Percentiles rank a stretch among this genome's conserved stretches.
Evolutionary conservation across 768 basidiomycete genomes (phyloP).

Genomic region (Suillus hirtellus): DNA sequence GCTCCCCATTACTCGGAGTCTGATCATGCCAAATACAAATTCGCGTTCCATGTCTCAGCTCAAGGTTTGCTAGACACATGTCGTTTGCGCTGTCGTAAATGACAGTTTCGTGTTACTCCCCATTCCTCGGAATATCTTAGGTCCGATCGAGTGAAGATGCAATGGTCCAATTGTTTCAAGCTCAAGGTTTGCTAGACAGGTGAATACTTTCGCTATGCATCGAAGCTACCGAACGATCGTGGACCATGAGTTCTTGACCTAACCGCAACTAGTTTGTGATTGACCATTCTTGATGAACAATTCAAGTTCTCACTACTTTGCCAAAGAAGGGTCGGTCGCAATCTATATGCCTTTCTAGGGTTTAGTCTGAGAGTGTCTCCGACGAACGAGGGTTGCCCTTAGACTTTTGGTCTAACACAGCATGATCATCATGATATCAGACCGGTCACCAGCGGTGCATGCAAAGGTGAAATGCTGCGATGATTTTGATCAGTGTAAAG

Average conservation of each 20-base stretch:
- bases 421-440: neutral
- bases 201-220: neutral
- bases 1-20: neutral
- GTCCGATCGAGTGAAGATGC: neutral
- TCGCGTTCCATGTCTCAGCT: neutral
- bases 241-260: neutral
- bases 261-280: slow-evolving; percentile 4
- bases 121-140: neutral
- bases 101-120: neutral
- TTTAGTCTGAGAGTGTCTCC: neutral
- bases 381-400: neutral
- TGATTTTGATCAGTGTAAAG: neutral
- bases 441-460: neutral
- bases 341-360: slow-evolving; percentile 2
- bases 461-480: neutral
- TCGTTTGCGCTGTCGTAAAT: neutral
- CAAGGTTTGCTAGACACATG: neutral
- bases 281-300: slow-evolving; percentile 4
- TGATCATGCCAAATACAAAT: neutral
- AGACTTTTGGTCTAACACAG: slow-evolving; percentile 4
- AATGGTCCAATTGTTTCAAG: neutral
- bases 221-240: neutral
- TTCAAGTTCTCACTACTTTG: neutral
- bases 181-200: slow-evolving; percentile 7
- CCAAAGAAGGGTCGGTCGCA: neutral